These are phyloP conservation scores for Fagus crenata DNA, from an alignment of 306 rosid genomes.

Conservation along the genomic window DNA sequence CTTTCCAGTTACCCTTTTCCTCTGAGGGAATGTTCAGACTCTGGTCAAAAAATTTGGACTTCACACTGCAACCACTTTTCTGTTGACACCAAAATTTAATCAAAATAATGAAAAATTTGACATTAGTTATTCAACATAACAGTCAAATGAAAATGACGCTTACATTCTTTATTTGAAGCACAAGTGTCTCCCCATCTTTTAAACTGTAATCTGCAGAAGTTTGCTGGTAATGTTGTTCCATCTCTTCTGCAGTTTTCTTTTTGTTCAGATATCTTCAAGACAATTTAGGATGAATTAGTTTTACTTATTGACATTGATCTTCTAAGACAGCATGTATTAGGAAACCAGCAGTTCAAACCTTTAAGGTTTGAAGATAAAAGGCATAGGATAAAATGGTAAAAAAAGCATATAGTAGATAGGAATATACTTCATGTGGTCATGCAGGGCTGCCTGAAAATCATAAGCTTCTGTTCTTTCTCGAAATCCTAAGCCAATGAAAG, in stretches of 20 bases:
- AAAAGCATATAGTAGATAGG: constrained; percentile 26
- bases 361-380: constrained; percentile 15
- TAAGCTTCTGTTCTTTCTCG: constrained; percentile 97
- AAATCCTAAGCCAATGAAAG: constrained; percentile 94
- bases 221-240: constrained; percentile 89
- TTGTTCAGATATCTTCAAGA: constrained; percentile 74
- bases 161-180: constrained; percentile 78
- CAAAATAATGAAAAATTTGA: constrained; percentile 1
- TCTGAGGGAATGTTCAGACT: constrained; percentile 48
- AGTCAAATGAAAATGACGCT: constrained; percentile 28
- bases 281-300: constrained; percentile 25
- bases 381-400: constrained; percentile 19
- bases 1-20: constrained; percentile 59
- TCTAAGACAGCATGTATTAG: not conserved
- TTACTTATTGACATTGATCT: constrained; percentile 4
- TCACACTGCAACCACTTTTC: constrained; percentile 54
- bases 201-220: constrained; percentile 88
- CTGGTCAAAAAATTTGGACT: constrained; percentile 64
- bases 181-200: constrained; percentile 93
- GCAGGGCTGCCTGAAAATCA: constrained; percentile 97
- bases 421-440: constrained; percentile 90
- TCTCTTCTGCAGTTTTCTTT: constrained; percentile 95
- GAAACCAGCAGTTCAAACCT: constrained; percentile 12
- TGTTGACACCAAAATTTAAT: constrained; percentile 38
- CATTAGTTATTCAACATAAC: not conserved